Evolutionary conservation across 2,329 filamentous ascomycete species (phyloP).

Genomic region (Hymenoscyphus infarciens): DNA sequence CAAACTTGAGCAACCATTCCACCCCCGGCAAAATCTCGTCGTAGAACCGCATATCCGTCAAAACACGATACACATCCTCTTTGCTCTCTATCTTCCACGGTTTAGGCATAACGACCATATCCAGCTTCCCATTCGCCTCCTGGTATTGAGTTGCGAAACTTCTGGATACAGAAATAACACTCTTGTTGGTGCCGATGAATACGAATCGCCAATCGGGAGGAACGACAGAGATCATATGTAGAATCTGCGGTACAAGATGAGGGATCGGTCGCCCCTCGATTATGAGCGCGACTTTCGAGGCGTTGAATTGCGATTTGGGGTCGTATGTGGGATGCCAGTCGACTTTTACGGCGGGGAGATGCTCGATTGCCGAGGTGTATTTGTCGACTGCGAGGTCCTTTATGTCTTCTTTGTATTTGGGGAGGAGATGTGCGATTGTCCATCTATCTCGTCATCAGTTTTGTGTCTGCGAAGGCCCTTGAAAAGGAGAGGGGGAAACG

Average conservation of each 20-base stretch:
- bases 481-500: constrained; percentile 15
- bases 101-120: constrained; percentile 46
- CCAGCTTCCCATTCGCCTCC: constrained; percentile 48
- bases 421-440: constrained; percentile 44
- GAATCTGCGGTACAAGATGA: constrained; percentile 47
- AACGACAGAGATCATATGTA: constrained; percentile 51
- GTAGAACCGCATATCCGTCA: constrained; percentile 52
- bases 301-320: constrained; percentile 38
- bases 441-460: constrained; percentile 37
- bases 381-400: constrained; percentile 33
- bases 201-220: constrained; percentile 53
- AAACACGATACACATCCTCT: constrained; percentile 46
- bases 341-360: constrained; percentile 32
- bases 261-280: constrained; percentile 48
- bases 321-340: constrained; percentile 33
- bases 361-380: constrained; percentile 28
- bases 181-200: constrained; percentile 49
- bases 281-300: constrained; percentile 50
- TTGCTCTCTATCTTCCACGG: constrained; percentile 45
- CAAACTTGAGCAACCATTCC: constrained; percentile 53
- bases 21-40: constrained; percentile 47
- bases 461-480: not conserved
- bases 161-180: constrained; percentile 43
- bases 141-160: constrained; percentile 47
- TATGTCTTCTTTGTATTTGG: constrained; percentile 44